Evolutionary conservation across 1,139 yeast genomes (phyloP), one percentile per base, ranked within the genome.

Genomic region (Taphrina deformans): DNA sequence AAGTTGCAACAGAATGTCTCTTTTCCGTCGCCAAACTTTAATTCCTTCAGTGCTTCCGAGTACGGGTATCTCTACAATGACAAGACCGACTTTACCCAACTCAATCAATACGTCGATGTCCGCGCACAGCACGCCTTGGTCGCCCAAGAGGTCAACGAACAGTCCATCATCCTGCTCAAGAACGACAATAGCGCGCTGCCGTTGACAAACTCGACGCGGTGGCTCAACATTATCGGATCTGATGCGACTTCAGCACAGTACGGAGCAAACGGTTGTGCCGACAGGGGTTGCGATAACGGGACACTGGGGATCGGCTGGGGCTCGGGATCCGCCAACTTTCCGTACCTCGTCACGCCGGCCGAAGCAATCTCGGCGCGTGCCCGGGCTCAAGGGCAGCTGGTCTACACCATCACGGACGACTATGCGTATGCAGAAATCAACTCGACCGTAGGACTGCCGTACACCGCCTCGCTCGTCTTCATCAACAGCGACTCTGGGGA

Each of bases 121-220:
- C 76, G 86, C 53, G 78, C 80, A 31, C 77, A 77, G 18, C 79
- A 81, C 63, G 80, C 85, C 27, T 81, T 80, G 26, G 38, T 82
- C 1, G 85, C 88, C 0, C 75, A 81, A 55, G 79, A 80, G 55
- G 82, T 83, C 40, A 87, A 88, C 2, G 76, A 81, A 62, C 88
- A 85, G 72, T 84, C 85, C 1, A 76, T 84, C 48, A 82, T 83
- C 0, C 74, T 85, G 68, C 77, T 85, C 68, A 85, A 81, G 69
- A 85, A 85, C 71, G 76, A 74, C 27, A 82, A 81, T 7, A 79
- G 77, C 45, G 75, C 80, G 62, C 76, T 85, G 67, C 89, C 88
- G 9, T 79, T 85, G 31, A 80, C 79, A 67, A 83, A 83, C 0
- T 75, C 80, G 26, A 75, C 80, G 67, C 74, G 80, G 55, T 69